Percentiles rank a stretch among this genome's conserved stretches.
Evolutionary conservation across 352 stramenopile genomes (phyloP).

Genomic region (Phytophthora pluvialis): DNA sequence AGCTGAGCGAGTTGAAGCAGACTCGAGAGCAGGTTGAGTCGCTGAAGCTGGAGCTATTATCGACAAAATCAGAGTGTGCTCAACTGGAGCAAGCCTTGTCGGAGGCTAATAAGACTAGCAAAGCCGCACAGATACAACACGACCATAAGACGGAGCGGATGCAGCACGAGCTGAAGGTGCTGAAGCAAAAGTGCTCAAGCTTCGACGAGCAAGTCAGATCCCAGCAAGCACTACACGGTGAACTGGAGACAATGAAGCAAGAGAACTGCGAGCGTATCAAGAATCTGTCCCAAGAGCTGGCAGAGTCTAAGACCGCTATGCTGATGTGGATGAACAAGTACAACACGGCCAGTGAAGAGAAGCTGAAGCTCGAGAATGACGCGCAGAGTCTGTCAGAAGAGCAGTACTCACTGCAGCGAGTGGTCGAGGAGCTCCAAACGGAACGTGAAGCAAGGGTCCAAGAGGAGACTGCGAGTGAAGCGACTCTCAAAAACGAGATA

Average conservation of each 20-base stretch:
- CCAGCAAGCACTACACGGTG: slow-evolving; percentile 12
- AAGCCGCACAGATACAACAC: slow-evolving; percentile 12
- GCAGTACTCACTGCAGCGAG: slow-evolving; percentile 35
- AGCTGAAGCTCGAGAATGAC: slow-evolving; percentile 41
- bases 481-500: slow-evolving; percentile 21
- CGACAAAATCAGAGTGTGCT: slow-evolving; percentile 30
- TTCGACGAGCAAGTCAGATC: slow-evolving; percentile 22
- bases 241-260: slow-evolving; percentile 23
- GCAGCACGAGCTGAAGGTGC: slow-evolving; percentile 26
- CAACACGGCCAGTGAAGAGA: slow-evolving; percentile 44
- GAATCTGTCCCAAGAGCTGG: slow-evolving; percentile 46
- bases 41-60: slow-evolving; percentile 31
- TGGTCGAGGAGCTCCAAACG: slow-evolving; percentile 31
- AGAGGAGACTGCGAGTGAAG: slow-evolving; percentile 8
- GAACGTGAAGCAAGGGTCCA: slow-evolving; percentile 15
- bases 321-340: slow-evolving; percentile 79
- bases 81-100: slow-evolving; percentile 23
- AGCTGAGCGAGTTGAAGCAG: slow-evolving; percentile 38
- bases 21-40: slow-evolving; percentile 25
- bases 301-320: slow-evolving; percentile 61
- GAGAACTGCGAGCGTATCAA: slow-evolving; percentile 17
- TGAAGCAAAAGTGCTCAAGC: slow-evolving; percentile 5
- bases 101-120: slow-evolving; percentile 6
- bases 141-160: slow-evolving; percentile 7
- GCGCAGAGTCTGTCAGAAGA: slow-evolving; percentile 37